Percentiles rank a stretch among this genome's conserved stretches.
Evolutionary conservation across 495 filamentous ascomycete genomes (phyloP).

Genomic region (Lasiosphaeria hispida): DNA sequence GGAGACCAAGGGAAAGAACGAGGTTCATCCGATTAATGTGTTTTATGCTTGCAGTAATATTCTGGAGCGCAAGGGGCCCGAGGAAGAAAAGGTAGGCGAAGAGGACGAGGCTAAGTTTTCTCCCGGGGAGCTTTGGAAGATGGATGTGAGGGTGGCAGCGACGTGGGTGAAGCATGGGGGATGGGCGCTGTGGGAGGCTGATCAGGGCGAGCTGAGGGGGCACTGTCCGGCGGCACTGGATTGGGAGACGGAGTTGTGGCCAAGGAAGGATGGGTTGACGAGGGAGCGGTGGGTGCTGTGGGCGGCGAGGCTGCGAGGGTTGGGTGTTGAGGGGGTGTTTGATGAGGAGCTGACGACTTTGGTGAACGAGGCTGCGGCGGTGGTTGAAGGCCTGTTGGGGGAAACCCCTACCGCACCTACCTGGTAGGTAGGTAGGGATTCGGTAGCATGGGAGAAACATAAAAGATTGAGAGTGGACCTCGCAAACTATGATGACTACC

Average conservation of each 20-base stretch:
- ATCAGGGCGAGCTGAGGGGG: not conserved
- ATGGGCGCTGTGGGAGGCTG: slow-evolving; percentile 2
- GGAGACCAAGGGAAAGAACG: not conserved
- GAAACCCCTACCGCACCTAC: too few species aligned
- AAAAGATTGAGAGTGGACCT: too few species aligned
- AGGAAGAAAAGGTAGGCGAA: not conserved
- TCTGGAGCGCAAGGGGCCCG: not conserved
- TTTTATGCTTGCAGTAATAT: not conserved
- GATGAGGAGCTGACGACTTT: not conserved
- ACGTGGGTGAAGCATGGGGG: slow-evolving; percentile 4
- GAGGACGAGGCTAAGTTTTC: not conserved
- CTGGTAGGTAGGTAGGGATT: too few species aligned
- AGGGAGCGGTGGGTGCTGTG: slow-evolving; percentile 9
- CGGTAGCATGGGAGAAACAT: too few species aligned
- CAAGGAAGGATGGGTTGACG: not conserved
- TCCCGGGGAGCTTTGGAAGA: not conserved
- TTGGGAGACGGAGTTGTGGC: slow-evolving; percentile 7
- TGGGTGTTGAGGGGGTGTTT: not conserved
- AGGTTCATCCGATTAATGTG: slow-evolving; percentile 3
- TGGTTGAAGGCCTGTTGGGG: not conserved
- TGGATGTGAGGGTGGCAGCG: slow-evolving; percentile 3
- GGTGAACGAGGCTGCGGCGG: not conserved
- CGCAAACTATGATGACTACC: too few species aligned
- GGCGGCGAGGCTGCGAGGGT: slow-evolving; percentile 5
- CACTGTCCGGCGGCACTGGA: not conserved